Percentiles rank a stretch among this genome's conserved stretches.
Conservation (phyloP, 805 yeast species). For the Alloascoidea africana region DNA sequence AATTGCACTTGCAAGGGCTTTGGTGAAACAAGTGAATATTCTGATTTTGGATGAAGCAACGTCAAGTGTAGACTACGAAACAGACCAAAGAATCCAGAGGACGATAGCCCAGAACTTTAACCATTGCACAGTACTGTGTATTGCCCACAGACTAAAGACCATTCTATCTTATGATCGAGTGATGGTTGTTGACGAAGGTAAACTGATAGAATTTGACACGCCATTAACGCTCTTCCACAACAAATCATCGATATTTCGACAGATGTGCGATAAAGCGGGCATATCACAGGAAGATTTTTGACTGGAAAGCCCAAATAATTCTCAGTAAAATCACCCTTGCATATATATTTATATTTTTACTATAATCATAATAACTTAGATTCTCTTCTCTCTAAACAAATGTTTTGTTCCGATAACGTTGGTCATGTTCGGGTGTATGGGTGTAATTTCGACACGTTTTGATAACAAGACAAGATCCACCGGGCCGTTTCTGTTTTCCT, state of each 20-base stretch:
- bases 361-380: no score
- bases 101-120: conserved; percentile 33
- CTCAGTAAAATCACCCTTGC: no score
- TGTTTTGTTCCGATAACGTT: no score
- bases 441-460: no score
- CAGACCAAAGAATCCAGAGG: conserved; percentile 36
- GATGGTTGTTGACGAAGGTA: conserved; percentile 37
- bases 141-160: conserved; percentile 42
- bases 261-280: conserved; percentile 32
- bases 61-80: conserved; percentile 44
- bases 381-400: no score
- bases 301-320: no score
- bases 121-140: conserved; percentile 38
- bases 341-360: no score
- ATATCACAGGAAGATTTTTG: conserved; percentile 30
- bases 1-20: conserved; percentile 40
- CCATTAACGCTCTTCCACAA: conserved; percentile 30
- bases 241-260: conserved; percentile 27
- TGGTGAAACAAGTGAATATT: conserved; percentile 35
- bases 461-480: no score
- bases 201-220: conserved; percentile 32
- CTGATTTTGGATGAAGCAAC: conserved; percentile 48
- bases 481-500: no score
- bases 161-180: conserved; percentile 34
- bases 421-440: no score